Base-by-base conservation (phyloP, 495 filamentous ascomycete genomes). In the Penicillium verhagenii region DNA sequence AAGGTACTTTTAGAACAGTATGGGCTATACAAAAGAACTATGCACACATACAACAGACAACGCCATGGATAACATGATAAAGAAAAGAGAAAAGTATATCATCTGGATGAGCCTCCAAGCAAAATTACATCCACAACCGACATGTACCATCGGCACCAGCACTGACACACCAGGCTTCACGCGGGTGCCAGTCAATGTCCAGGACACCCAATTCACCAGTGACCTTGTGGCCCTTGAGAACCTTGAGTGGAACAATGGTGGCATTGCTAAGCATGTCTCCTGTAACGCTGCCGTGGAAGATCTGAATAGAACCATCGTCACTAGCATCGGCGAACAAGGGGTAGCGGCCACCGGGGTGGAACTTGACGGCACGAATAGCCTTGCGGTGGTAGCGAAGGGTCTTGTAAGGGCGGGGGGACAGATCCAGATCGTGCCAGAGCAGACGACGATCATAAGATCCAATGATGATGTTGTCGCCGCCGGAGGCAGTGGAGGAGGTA, bases 381-480 rank as follows among this genome's bases (percentile, higher is more conserved):
- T 94, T 89, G 60, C 80, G 72, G 72, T 98, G 94, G 73, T 96
- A 97, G 18, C 94, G 82, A 67, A 98, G 83, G 6, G 92, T 96
- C 78, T 96, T 96, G 76, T 96, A 97, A 1, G 94, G 94, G 48
- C 86, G 83, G 48, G 82, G 83, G 1, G 90, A 94, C 21, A 97
- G 84, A 54, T 97, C 95, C 23, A 98, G 81, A 73, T 98, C 94
- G 66, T 97, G 94, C 95, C 95, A 98, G 47, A 98, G 79, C 4
- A 98, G 80, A 45, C 92, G 87, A 54, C 90, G 87, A 70, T 98
- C 94, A 73, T 97, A 97, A 20, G 90, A 90, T 24, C 91, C 91
- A 21, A 96, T 88, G 53, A 97, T 89, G 56, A 98, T 69, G 71
- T 98, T 96, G 71, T 96, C 91, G 38, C 94, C 93, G 9, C 86